These are phyloP conservation scores for Lentinula sp. DNA, from an alignment of 768 basidiomycete genomes.

Conservation along the genomic window DNA sequence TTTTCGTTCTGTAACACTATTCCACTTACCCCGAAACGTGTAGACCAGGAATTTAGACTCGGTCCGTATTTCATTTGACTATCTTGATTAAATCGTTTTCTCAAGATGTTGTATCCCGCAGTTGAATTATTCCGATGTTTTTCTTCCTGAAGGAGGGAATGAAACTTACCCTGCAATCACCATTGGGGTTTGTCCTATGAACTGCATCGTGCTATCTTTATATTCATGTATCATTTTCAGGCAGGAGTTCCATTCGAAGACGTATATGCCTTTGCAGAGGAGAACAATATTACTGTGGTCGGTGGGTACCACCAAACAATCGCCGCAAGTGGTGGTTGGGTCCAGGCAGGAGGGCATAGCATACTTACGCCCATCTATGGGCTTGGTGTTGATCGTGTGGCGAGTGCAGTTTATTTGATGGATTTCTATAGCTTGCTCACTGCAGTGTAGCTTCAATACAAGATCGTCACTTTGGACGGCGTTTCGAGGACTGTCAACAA, in stretches of 20 bases:
- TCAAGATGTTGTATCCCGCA: neutral
- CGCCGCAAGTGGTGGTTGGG: conserved; percentile 26
- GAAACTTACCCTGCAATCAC: conserved; percentile 16
- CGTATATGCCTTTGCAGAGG: conserved; percentile 27
- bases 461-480: conserved; percentile 30
- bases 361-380: conserved; percentile 17
- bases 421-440: neutral
- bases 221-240: conserved; percentile 10
- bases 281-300: conserved; percentile 26
- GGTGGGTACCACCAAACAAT: conserved; percentile 27
- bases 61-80: conserved; percentile 1
- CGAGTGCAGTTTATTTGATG: conserved; percentile 4
- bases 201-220: neutral
- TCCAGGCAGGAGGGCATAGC: conserved; percentile 19
- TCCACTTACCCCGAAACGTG: neutral
- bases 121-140: conserved; percentile 16
- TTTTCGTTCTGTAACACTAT: neutral
- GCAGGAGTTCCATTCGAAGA: conserved; percentile 24
- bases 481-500: conserved; percentile 22
- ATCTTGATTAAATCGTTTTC: neutral
- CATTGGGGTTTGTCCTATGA: conserved; percentile 16
- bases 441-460: conserved; percentile 18
- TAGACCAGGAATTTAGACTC: conserved; percentile 7
- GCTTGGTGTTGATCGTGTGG: conserved; percentile 19
- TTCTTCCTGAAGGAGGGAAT: conserved; percentile 14